A percentile compares a stretch with the other conserved stretches of the same genome.
These are phyloP conservation scores for Beauveria varroae DNA, from an alignment of 2,329 filamentous ascomycete species.

Conservation along the genomic window DNA sequence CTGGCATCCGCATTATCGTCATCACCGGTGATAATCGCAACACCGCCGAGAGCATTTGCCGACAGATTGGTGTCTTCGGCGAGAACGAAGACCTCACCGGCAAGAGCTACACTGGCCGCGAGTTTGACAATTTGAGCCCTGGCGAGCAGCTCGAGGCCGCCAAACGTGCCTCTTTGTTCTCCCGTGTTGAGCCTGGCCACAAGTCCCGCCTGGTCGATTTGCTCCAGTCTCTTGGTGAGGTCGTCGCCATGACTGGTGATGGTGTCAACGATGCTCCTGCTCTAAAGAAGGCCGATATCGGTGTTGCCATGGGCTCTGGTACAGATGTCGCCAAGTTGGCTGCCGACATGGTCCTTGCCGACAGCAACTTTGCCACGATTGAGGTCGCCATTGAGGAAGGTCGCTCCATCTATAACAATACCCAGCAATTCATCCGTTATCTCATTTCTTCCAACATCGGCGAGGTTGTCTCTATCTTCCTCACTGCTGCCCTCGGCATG, in stretches of 20 bases:
- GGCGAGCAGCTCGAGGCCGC: conserved; percentile 77
- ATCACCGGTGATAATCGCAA: conserved; percentile 98
- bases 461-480: conserved; percentile 97
- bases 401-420: conserved; percentile 98
- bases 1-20: conserved; percentile 93
- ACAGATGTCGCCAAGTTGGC: conserved; percentile 96
- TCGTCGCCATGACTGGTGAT: conserved; percentile 98
- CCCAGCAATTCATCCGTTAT: conserved; percentile 98
- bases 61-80: conserved; percentile 91
- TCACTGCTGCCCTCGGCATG: conserved; percentile 94
- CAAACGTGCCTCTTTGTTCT: conserved; percentile 83
- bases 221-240: conserved; percentile 84
- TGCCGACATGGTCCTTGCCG: conserved; percentile 95
- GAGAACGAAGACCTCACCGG: conserved; percentile 72
- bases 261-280: conserved; percentile 97
- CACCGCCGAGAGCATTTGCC: conserved; percentile 95
- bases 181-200: conserved; percentile 88
- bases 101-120: conserved; percentile 91
- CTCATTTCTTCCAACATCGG: conserved; percentile 99
- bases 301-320: conserved; percentile 96
- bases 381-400: conserved; percentile 94
- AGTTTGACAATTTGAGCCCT: conserved; percentile 81
- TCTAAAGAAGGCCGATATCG: conserved; percentile 97
- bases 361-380: conserved; percentile 98
- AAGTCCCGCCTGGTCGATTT: conserved; percentile 98